Conservation (phyloP, 352 stramenopile species). For the Thraustochytrium aureum region DNA sequence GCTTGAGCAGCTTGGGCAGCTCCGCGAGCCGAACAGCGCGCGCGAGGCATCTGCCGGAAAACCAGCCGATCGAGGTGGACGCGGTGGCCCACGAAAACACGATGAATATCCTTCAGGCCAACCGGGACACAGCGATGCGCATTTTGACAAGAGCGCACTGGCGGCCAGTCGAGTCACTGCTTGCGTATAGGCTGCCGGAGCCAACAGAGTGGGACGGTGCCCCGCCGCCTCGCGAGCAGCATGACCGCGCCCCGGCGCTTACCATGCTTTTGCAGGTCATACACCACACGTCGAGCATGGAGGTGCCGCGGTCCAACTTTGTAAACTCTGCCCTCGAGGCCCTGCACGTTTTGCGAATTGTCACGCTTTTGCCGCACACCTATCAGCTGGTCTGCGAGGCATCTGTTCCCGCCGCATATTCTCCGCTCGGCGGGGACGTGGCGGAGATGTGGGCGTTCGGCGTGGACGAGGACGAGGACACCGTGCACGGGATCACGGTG, state of each 20-base stretch:
- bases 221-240: background rate
- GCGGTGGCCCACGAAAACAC: background rate
- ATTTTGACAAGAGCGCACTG: background rate
- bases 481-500: conserved; percentile 26
- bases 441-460: background rate
- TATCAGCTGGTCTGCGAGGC: conserved; percentile 47
- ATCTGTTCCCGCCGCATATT: background rate
- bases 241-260: background rate
- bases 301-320: conserved; percentile 4
- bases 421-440: background rate
- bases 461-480: conserved; percentile 17
- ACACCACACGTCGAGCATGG: background rate
- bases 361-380: conserved; percentile 31
- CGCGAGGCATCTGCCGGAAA: conserved; percentile 17
- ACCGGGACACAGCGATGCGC: conserved; percentile 15
- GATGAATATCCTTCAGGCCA: conserved; percentile 22
- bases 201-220: background rate
- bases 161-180: conserved; percentile 16
- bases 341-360: conserved; percentile 31
- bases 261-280: conserved; percentile 9
- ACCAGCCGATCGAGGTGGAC: conserved; percentile 30
- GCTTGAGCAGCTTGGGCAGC: background rate
- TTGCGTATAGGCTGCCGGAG: background rate
- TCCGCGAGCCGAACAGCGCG: background rate
- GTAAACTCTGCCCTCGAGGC: background rate